Evolutionary conservation across 768 basidiomycete genomes (phyloP).

Genomic region (Favolaschia claudopus): DNA sequence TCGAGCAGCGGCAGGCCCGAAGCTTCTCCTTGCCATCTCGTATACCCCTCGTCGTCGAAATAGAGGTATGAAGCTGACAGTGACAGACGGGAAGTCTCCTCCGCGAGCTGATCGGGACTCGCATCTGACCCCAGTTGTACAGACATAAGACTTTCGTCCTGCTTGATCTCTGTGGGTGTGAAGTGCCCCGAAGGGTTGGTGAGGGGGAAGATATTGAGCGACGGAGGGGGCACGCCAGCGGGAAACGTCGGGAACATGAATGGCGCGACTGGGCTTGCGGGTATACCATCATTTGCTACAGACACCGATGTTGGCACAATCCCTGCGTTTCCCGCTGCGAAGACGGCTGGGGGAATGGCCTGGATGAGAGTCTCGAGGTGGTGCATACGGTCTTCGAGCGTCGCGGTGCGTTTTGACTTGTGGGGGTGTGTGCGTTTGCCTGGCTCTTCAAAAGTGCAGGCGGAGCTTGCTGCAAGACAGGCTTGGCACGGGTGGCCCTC

Average conservation of each 20-base stretch:
- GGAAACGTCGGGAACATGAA: slow-evolving; percentile 52
- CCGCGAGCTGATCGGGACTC: slow-evolving; percentile 55
- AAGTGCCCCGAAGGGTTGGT: slow-evolving; percentile 86
- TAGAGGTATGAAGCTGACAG: slow-evolving; percentile 84
- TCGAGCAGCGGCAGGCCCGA: slow-evolving; percentile 91
- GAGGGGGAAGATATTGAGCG: slow-evolving; percentile 78
- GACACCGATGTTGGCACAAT: slow-evolving; percentile 44
- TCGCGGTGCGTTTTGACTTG: slow-evolving; percentile 89
- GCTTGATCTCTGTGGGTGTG: slow-evolving; percentile 50
- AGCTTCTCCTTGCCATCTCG: slow-evolving; percentile 92
- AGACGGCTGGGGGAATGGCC: slow-evolving; percentile 83
- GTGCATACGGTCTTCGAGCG: slow-evolving; percentile 89
- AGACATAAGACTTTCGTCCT: slow-evolving; percentile 51
- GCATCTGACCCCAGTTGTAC: slow-evolving; percentile 30
- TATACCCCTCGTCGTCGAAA: slow-evolving; percentile 87
- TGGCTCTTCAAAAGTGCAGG: slow-evolving; percentile 88
- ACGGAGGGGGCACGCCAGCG: slow-evolving; percentile 78
- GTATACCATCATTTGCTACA: slow-evolving; percentile 30
- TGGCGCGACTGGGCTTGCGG: slow-evolving; percentile 45
- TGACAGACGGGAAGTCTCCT: slow-evolving; percentile 69
- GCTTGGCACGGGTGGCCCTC: slow-evolving; percentile 91
- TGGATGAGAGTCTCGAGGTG: slow-evolving; percentile 86
- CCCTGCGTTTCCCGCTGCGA: slow-evolving; percentile 62
- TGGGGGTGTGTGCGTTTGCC: slow-evolving; percentile 87
- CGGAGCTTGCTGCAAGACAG: slow-evolving; percentile 81